Evolutionary conservation across 176 grass and related monocot species (phyloP).

Genomic region (Lolium rigidum): DNA sequence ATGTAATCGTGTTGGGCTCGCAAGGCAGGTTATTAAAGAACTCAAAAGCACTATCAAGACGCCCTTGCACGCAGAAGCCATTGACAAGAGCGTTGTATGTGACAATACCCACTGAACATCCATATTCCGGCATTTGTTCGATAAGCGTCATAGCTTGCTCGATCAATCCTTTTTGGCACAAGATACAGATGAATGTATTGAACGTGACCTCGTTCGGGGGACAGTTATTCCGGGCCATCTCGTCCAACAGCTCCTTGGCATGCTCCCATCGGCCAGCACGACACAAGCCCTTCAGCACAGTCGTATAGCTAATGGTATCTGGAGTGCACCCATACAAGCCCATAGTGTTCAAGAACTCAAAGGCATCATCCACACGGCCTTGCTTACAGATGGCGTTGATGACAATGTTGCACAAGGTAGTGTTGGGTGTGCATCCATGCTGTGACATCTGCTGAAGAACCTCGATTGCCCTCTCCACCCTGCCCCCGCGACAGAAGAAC

Average conservation of each 20-base stretch:
- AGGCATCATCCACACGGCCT: constrained; percentile 52
- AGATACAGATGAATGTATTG: constrained; percentile 63
- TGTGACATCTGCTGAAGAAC: constrained; percentile 65
- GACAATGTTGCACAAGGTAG: constrained; percentile 58
- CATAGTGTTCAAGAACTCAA: constrained; percentile 50
- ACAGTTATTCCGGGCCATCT: constrained; percentile 54
- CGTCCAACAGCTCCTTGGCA: constrained; percentile 49
- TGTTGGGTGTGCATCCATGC: constrained; percentile 56
- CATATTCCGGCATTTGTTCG: constrained; percentile 53
- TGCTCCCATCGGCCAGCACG: constrained; percentile 51
- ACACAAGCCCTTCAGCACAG: constrained; percentile 55
- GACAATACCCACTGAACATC: constrained; percentile 54
- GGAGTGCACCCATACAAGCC: constrained; percentile 47
- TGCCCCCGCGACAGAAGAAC: constrained; percentile 70
- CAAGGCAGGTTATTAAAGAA: constrained; percentile 52
- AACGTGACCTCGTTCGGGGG: constrained; percentile 62
- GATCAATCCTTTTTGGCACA: constrained; percentile 63
- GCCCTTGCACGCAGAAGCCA: constrained; percentile 66
- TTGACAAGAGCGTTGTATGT: constrained; percentile 71
- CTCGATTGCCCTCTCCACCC: constrained; percentile 57
- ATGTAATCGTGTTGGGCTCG: constrained; percentile 72
- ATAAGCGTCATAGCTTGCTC: constrained; percentile 55
- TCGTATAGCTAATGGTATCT: constrained; percentile 65
- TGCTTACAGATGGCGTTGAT: constrained; percentile 62
- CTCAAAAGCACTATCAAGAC: constrained; percentile 53